Conservation (phyloP, 768 basidiomycete genomes). For the Russula virescens region DNA sequence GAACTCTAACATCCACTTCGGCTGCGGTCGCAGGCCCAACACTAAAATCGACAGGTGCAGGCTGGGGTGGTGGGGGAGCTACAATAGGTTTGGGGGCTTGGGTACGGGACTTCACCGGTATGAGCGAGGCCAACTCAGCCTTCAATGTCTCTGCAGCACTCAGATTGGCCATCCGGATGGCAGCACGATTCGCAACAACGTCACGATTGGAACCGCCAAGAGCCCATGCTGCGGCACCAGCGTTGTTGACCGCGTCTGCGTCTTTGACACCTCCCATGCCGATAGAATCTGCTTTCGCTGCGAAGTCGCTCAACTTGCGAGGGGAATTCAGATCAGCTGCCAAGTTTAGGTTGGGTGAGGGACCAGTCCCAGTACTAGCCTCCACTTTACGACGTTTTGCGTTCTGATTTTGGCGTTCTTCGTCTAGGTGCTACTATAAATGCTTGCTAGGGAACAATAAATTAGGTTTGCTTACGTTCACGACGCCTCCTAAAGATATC, state of each 20-base stretch:
- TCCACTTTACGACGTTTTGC: constrained; percentile 80
- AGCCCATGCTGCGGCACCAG: constrained; percentile 60
- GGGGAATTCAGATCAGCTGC: constrained; percentile 42
- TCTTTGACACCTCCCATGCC: constrained; percentile 64
- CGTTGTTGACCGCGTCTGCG: constrained; percentile 49
- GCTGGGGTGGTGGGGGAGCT: constrained; percentile 13
- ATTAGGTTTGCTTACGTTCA: constrained; percentile 54
- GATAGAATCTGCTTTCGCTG: constrained; percentile 71
- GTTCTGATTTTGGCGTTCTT: constrained; percentile 89
- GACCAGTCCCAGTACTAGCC: constrained; percentile 39
- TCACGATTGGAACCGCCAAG: constrained; percentile 84
- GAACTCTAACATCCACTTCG: constrained; percentile 30
- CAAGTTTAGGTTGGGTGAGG: constrained; percentile 46
- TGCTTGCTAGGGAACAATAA: not conserved
- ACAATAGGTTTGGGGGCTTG: constrained; percentile 25
- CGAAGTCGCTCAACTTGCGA: constrained; percentile 49
- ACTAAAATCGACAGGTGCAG: constrained; percentile 27
- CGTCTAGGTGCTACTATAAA: constrained; percentile 47
- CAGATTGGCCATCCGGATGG: constrained; percentile 94
- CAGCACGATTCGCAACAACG: constrained; percentile 83
- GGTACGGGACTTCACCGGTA: constrained; percentile 35
- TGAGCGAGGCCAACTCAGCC: constrained; percentile 69
- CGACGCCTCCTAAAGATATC: constrained; percentile 90
- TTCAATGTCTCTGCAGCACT: constrained; percentile 92
- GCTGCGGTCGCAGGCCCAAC: constrained; percentile 18